Conservation (phyloP, 163 green algal species). For the Scenedesmus sp. region DNA sequence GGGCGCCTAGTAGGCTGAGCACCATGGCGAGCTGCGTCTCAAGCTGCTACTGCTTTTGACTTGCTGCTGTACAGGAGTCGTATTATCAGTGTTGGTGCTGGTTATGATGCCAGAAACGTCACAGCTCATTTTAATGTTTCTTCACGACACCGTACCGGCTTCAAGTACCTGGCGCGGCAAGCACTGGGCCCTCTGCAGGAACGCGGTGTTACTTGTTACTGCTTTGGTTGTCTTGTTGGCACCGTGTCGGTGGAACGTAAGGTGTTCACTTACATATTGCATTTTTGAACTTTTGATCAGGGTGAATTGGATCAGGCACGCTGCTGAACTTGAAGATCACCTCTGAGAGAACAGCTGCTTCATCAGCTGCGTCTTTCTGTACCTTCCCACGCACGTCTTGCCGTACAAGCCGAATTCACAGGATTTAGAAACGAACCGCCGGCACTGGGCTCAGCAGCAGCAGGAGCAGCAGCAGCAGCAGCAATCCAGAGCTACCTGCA, state of each 20-base stretch:
- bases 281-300: too few relatives aligned
- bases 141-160: background rate
- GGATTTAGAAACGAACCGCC: too few relatives aligned
- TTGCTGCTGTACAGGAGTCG: background rate
- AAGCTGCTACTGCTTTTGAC: conserved; percentile 7
- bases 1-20: background rate
- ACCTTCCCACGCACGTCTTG: too few relatives aligned
- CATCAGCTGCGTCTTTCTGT: background rate
- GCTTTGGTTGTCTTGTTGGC: background rate
- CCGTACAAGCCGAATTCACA: too few relatives aligned
- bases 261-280: too few relatives aligned
- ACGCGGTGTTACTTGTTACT: background rate
- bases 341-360: background rate
- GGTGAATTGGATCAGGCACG: background rate
- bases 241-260: background rate
- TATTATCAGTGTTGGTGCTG: background rate
- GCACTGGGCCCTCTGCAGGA: background rate
- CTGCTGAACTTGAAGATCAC: background rate
- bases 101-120: background rate
- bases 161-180: background rate
- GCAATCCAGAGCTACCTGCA: background rate
- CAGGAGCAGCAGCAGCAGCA: background rate
- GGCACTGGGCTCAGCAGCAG: background rate
- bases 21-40: background rate
- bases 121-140: too few relatives aligned